phyloP scores from a whole-genome alignment of 2,329 filamentous ascomycete species.

The Colletotrichum melonis region DNA sequence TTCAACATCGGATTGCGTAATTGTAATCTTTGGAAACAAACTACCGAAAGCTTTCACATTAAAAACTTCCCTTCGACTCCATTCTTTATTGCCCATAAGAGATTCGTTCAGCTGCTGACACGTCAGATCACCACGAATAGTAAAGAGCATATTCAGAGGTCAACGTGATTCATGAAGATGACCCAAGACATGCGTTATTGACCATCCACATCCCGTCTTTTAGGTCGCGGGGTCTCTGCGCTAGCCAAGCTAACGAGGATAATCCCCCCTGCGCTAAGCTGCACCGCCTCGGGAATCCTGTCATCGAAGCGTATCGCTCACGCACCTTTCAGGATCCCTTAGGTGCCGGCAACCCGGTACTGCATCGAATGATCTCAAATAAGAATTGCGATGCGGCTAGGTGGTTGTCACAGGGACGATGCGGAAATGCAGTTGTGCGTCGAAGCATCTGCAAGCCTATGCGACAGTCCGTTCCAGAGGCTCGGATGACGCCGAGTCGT shows the following conservation, averaged over 20 bases:
- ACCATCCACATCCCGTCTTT: background rate
- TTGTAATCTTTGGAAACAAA: background rate
- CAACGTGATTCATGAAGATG: background rate
- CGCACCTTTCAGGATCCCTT: background rate
- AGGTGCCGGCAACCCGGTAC: background rate
- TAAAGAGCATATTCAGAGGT: background rate
- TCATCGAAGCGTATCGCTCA: background rate
- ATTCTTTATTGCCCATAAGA: background rate
- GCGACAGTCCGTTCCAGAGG: background rate
- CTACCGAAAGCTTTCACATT: background rate
- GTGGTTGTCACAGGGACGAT: background rate
- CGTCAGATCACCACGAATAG: background rate
- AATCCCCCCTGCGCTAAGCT: background rate
- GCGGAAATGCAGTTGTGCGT: background rate
- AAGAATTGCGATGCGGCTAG: background rate
- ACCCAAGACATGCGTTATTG: background rate
- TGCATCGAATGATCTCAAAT: background rate
- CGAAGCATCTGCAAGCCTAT: background rate
- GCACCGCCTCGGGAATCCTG: background rate
- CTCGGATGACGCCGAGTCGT: background rate
- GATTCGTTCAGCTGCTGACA: background rate
- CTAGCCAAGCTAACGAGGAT: background rate
- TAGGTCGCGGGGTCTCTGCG: background rate
- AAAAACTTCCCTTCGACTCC: background rate
- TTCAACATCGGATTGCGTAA: conserved; percentile 1